phyloP scores from a whole-genome alignment of 371 early-diverging fungal species.

The Blyttiomyces sp. region DNA sequence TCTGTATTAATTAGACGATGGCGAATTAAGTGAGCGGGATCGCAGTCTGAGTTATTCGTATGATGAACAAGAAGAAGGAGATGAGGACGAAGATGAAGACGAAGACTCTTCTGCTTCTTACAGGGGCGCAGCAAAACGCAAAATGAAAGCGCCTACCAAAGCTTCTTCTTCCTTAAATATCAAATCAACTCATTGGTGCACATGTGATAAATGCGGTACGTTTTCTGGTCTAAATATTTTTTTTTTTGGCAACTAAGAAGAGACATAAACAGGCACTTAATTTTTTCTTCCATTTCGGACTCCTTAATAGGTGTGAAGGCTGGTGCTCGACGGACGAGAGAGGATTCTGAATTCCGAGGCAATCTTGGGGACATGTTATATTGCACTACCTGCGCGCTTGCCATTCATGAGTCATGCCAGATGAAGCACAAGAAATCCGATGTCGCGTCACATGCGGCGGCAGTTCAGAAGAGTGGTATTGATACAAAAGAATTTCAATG shows the following conservation, averaged over 20 bases:
- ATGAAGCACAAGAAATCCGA: conserved; percentile 9
- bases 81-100: background rate
- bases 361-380: conserved; percentile 12
- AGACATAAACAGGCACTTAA: background rate
- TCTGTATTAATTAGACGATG: too few species aligned
- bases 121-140: too few species aligned
- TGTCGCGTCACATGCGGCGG: background rate
- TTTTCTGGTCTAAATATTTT: background rate
- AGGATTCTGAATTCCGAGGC: conserved; percentile 25
- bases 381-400: conserved; percentile 22
- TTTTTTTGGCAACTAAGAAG: background rate
- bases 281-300: background rate
- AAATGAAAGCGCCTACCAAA: too few species aligned
- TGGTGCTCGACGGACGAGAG: conserved; percentile 1
- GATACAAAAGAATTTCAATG: conserved; percentile 8
- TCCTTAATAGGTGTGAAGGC: background rate
- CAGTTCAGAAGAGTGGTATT: background rate
- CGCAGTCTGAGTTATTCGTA: too few species aligned
- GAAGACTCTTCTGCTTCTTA: too few species aligned
- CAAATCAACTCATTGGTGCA: conserved; percentile 2
- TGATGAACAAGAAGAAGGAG: background rate
- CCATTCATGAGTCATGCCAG: conserved; percentile 11
- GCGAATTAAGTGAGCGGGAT: too few species aligned
- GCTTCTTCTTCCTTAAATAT: background rate
- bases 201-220: conserved; percentile 15